These are phyloP conservation scores for Candida easanensis DNA, from an alignment of 805 yeast genomes.

Conservation along the genomic window DNA sequence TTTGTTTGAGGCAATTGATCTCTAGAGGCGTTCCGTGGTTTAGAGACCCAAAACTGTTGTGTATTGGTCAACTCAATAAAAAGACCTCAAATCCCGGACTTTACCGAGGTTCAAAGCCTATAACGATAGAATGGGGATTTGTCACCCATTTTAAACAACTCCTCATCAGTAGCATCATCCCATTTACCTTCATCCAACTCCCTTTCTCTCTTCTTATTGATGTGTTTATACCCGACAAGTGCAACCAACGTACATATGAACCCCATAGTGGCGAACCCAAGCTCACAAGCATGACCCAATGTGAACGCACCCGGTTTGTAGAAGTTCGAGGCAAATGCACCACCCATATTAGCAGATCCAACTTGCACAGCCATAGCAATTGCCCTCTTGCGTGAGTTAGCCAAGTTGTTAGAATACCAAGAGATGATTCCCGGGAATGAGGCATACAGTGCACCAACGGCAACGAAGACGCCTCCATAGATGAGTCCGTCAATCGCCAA, in stretches of 20 bases:
- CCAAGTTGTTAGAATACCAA: constrained; percentile 34
- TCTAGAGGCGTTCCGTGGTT: no score
- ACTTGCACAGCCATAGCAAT: constrained; percentile 38
- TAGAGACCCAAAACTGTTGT: no score
- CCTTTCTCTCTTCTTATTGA: constrained; percentile 26
- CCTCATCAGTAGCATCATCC: constrained; percentile 26
- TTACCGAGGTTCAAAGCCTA: constrained; percentile 16
- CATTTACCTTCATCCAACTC: constrained; percentile 32
- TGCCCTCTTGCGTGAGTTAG: constrained; percentile 34
- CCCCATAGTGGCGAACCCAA: constrained; percentile 35
- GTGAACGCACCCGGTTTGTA: constrained; percentile 30
- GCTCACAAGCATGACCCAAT: constrained; percentile 32
- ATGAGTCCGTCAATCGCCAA: constrained; percentile 25
- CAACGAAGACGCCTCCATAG: constrained; percentile 32
- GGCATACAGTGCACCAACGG: constrained; percentile 29
- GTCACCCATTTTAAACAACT: constrained; percentile 40
- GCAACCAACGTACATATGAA: constrained; percentile 22
- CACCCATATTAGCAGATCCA: constrained; percentile 36
- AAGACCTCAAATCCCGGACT: no score
- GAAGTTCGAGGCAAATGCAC: constrained; percentile 34
- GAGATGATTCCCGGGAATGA: constrained; percentile 33
- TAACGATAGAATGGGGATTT: constrained; percentile 39
- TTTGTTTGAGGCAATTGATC: no score
- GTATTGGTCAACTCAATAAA: no score
- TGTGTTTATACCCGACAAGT: constrained; percentile 22